These are phyloP conservation scores for Rhodotorula sp. DNA, from an alignment of 1,284 basidiomycete species.

Conservation along the genomic window DNA sequence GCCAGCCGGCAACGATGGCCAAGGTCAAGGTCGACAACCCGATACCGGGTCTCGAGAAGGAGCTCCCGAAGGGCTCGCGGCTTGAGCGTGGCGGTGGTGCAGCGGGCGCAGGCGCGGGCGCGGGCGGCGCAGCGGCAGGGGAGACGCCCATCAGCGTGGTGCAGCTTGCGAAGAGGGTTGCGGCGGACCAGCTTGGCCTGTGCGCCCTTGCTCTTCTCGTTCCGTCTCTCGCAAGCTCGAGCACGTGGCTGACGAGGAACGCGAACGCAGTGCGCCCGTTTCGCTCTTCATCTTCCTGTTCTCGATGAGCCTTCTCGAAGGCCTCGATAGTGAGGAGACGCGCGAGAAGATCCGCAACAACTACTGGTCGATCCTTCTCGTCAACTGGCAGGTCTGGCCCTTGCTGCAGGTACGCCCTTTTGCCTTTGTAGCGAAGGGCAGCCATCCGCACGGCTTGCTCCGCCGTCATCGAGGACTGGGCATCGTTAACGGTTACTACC, in stretches of 20 bases:
- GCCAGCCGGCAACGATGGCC: conserved; percentile 20
- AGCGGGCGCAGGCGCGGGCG: conserved; percentile 3
- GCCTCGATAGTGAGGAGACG: conserved; percentile 31
- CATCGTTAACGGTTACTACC: neutral
- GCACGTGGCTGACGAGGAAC: neutral
- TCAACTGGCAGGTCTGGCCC: conserved; percentile 44
- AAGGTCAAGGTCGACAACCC: conserved; percentile 33
- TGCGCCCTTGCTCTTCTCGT: conserved; percentile 14
- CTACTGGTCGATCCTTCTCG: conserved; percentile 37
- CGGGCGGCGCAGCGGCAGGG: neutral
- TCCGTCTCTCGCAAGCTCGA: neutral
- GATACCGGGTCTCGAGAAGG: conserved; percentile 38
- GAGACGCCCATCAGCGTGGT: conserved; percentile 12
- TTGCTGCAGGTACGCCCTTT: conserved; percentile 34
- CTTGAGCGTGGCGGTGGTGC: conserved; percentile 26
- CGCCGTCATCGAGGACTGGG: too few relatives aligned
- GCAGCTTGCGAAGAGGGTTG: conserved; percentile 39
- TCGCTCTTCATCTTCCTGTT: conserved; percentile 43
- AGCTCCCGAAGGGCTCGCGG: conserved; percentile 28
- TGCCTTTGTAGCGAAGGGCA: too few relatives aligned
- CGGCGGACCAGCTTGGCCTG: conserved; percentile 42
- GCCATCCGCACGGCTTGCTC: too few relatives aligned
- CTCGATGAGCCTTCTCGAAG: conserved; percentile 41
- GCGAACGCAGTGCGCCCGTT: conserved; percentile 34
- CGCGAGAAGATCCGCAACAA: conserved; percentile 30